These are phyloP conservation scores for Tricholoma furcatifolium DNA, from an alignment of 768 basidiomycete genomes.

Conservation along the genomic window DNA sequence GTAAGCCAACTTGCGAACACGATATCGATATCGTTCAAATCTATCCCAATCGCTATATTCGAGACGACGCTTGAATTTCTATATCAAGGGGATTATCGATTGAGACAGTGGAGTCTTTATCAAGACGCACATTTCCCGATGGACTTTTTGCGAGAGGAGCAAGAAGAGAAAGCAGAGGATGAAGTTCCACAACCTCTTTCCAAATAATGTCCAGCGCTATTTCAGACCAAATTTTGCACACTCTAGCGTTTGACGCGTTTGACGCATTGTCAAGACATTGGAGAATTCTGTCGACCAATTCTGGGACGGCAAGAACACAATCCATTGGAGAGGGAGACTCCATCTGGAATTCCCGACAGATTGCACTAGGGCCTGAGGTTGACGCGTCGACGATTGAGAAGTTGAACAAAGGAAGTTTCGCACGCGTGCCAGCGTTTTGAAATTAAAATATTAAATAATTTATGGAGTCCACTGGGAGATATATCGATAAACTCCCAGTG, in stretches of 20 bases:
- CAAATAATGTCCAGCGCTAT: slow-evolving; percentile 56
- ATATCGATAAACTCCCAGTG: too few species aligned
- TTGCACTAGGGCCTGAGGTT: too few species aligned
- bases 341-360: too few species aligned
- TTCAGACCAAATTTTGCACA: slow-evolving; percentile 48
- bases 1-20: slow-evolving; percentile 41
- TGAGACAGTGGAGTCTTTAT: neutral
- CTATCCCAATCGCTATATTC: slow-evolving; percentile 52
- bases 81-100: neutral
- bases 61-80: slow-evolving; percentile 43
- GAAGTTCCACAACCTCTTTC: slow-evolving; percentile 48
- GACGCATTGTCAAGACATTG: slow-evolving; percentile 38
- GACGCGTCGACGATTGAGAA: too few species aligned
- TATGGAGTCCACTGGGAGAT: too few species aligned
- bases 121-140: slow-evolving; percentile 15
- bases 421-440: too few species aligned
- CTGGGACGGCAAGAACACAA: slow-evolving; percentile 53
- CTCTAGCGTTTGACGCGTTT: slow-evolving; percentile 46
- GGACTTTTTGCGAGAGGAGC: slow-evolving; percentile 34
- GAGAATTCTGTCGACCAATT: slow-evolving; percentile 59
- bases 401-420: too few species aligned
- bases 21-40: slow-evolving; percentile 52
- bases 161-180: slow-evolving; percentile 46
- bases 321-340: slow-evolving; percentile 10
- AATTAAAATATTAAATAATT: too few species aligned